Evolutionary conservation across 31 red algal genomes (phyloP).

Genomic region (Porphyra umbilicalis): DNA sequence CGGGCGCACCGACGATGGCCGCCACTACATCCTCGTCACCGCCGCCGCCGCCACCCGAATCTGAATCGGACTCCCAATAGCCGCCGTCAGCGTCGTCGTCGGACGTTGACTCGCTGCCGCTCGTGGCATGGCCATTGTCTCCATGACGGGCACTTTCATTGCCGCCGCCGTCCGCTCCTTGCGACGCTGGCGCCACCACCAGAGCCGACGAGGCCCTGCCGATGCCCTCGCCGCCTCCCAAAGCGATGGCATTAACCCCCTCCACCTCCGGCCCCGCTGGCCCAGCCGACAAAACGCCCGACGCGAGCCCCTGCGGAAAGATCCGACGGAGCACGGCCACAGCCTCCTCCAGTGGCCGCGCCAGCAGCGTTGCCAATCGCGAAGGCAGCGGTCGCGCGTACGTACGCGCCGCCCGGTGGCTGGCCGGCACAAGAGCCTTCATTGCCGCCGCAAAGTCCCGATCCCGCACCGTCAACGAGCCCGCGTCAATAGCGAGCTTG

Average conservation of each 20-base stretch:
- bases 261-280: background rate
- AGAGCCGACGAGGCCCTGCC: too few species aligned
- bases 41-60: background rate
- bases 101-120: background rate
- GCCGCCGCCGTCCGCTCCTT: background rate
- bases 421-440: slow-evolving; percentile 59
- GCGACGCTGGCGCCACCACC: too few species aligned
- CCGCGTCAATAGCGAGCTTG: slow-evolving; percentile 64
- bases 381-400: slow-evolving; percentile 58
- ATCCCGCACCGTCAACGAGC: slow-evolving; percentile 37
- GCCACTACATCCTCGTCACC: background rate
- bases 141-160: too few species aligned
- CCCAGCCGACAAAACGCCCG: background rate
- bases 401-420: slow-evolving; percentile 60
- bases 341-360: slow-evolving; percentile 21
- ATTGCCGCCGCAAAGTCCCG: slow-evolving; percentile 64
- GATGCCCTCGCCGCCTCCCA: background rate
- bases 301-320: slow-evolving; percentile 29
- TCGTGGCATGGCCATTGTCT: background rate
- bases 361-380: slow-evolving; percentile 41
- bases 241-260: background rate
- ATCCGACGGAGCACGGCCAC: slow-evolving; percentile 15
- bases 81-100: background rate
- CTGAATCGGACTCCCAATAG: background rate
- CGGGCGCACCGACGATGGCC: background rate